phyloP scores from a whole-genome alignment of 805 yeast species.

The Candida qinlingensis region DNA sequence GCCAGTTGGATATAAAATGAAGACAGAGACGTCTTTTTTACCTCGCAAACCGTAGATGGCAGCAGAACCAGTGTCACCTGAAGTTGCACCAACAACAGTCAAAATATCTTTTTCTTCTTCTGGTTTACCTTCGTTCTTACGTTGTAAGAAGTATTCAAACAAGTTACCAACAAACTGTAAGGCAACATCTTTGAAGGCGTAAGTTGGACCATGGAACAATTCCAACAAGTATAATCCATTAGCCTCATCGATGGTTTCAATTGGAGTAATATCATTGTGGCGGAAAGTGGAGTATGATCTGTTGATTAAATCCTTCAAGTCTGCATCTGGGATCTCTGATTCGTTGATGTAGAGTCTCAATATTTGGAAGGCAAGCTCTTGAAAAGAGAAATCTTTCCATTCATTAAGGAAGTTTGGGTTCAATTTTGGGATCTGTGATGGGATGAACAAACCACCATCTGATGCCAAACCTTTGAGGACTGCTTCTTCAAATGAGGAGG shows the following conservation, averaged over 20 bases:
- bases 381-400: conserved; percentile 76
- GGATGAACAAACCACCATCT: conserved; percentile 95
- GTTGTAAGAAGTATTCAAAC: conserved; percentile 83
- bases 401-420: conserved; percentile 44
- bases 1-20: conserved; percentile 94
- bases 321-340: conserved; percentile 68
- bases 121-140: conserved; percentile 56
- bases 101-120: conserved; percentile 64
- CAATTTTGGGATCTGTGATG: conserved; percentile 71
- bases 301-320: conserved; percentile 54
- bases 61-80: conserved; percentile 99
- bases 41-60: conserved; percentile 97
- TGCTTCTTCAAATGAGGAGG: conserved; percentile 70
- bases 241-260: conserved; percentile 51
- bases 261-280: conserved; percentile 82
- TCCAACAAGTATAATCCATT: conserved; percentile 74
- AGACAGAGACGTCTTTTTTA: conserved; percentile 95
- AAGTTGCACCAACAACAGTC: conserved; percentile 98
- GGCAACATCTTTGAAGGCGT: conserved; percentile 98
- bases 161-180: conserved; percentile 96
- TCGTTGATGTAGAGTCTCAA: conserved; percentile 71
- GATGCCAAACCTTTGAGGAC: conserved; percentile 89
- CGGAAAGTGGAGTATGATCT: conserved; percentile 90
- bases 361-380: conserved; percentile 82
- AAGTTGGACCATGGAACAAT: conserved; percentile 98